Percentiles rank a stretch among this genome's conserved stretches.
These are phyloP conservation scores for Boletus fagicola DNA, from an alignment of 768 basidiomycete genomes.

Conservation along the genomic window DNA sequence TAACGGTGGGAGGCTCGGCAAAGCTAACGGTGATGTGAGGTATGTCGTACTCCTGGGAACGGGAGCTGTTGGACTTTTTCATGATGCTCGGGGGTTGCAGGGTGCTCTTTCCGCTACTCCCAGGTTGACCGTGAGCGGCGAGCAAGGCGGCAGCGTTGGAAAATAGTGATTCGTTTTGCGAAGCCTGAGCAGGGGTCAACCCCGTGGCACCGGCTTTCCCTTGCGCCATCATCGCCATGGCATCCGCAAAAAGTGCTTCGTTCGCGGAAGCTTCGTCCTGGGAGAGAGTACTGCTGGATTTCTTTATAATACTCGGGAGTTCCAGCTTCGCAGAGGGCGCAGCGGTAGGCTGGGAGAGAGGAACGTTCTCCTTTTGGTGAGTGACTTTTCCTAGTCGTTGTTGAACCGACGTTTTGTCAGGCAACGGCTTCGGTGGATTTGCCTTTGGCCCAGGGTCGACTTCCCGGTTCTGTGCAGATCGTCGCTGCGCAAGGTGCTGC, in stretches of 20 bases:
- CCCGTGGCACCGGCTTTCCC: slow-evolving; percentile 3
- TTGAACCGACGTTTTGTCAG: slow-evolving; percentile 17
- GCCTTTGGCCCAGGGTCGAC: slow-evolving; percentile 14
- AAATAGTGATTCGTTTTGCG: slow-evolving; percentile 27
- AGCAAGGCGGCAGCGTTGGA: slow-evolving; percentile 21
- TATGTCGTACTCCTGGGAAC: slow-evolving; percentile 26
- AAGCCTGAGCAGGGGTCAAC: slow-evolving; percentile 21
- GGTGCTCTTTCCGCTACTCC: slow-evolving; percentile 3
- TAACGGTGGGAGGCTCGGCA: slow-evolving; percentile 6
- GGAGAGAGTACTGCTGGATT: slow-evolving; percentile 27
- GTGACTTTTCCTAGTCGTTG: slow-evolving; percentile 13
- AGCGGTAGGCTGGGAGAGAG: slow-evolving; percentile 11
- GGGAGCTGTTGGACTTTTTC: slow-evolving; percentile 30
- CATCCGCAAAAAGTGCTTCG: slow-evolving; percentile 28
- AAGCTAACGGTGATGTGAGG: slow-evolving; percentile 30
- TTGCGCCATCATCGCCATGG: slow-evolving; percentile 23
- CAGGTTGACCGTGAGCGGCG: slow-evolving; percentile 10
- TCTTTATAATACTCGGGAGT: slow-evolving; percentile 21
- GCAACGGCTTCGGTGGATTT: slow-evolving; percentile 9
- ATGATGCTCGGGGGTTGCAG: slow-evolving; percentile 22
- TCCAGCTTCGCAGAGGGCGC: slow-evolving; percentile 21
- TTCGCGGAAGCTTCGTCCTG: slow-evolving; percentile 26
- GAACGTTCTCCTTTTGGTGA: slow-evolving; percentile 31
- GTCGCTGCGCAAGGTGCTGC: slow-evolving; percentile 22
- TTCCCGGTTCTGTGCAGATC: slow-evolving; percentile 17